A percentile compares a stretch with the other conserved stretches of the same genome.
phyloP scores from a whole-genome alignment of 176 grass and related monocot species.

The Oryza coarctata region DNA sequence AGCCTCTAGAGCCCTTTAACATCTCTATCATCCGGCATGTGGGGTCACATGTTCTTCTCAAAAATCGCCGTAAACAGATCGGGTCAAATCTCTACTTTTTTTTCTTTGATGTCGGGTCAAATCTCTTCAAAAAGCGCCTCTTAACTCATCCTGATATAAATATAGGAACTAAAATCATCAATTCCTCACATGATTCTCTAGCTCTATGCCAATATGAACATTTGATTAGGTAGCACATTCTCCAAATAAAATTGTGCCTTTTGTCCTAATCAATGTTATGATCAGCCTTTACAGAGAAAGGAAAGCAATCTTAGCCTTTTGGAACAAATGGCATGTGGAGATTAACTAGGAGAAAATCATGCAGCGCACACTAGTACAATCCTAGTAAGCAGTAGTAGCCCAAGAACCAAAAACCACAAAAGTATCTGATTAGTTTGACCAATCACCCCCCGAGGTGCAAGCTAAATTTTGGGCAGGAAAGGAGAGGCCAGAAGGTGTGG shows the following conservation, averaged over 20 bases:
- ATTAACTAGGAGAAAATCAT: neutral
- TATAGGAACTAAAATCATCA: neutral
- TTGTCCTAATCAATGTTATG: neutral
- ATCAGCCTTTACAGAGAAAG: neutral
- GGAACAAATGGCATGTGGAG: slow-evolving; percentile 6
- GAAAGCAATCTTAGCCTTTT: slow-evolving; percentile 16
- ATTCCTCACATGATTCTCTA: neutral
- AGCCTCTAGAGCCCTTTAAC: slow-evolving; percentile 19
- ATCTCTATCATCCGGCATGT: slow-evolving; percentile 7
- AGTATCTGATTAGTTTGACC: slow-evolving; percentile 25
- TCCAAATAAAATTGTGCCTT: neutral
- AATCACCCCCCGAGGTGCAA: slow-evolving; percentile 2
- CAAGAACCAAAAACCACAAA: neutral
- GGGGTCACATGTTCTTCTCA: neutral
- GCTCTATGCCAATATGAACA: neutral
- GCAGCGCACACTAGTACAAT: neutral
- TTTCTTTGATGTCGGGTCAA: neutral
- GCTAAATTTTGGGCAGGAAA: slow-evolving; percentile 20
- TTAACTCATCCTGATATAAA: neutral
- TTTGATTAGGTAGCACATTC: neutral
- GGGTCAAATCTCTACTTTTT: neutral
- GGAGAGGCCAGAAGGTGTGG: slow-evolving; percentile 16
- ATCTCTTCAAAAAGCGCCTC: neutral
- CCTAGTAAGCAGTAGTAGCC: neutral
- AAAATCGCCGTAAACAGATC: neutral